A percentile compares a stretch with the other conserved stretches of the same genome.
Conservation (phyloP, 1,284 basidiomycete species). For the Sparassis latifolia region DNA sequence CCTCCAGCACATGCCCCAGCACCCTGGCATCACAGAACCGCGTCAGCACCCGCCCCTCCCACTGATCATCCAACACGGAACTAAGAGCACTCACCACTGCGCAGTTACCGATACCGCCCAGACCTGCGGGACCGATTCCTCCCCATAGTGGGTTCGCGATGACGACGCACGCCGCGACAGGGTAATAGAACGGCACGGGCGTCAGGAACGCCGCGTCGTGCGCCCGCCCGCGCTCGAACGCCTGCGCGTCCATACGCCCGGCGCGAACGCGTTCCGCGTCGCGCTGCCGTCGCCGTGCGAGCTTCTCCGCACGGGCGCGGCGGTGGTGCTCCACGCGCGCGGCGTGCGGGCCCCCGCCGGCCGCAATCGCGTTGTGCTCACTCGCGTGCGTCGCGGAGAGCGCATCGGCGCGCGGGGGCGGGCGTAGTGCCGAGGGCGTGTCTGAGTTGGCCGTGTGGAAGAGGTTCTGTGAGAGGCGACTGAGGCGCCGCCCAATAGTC, state of each 20-base stretch:
- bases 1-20: neutral
- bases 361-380: conserved; percentile 23
- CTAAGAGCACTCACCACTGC: conserved; percentile 3
- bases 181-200: conserved; percentile 18
- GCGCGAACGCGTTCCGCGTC: conserved; percentile 13
- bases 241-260: conserved; percentile 13
- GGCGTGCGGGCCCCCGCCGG: conserved; percentile 1
- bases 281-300: conserved; percentile 15
- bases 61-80: neutral
- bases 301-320: conserved; percentile 11
- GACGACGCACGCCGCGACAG: conserved; percentile 9
- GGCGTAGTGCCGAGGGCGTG: conserved; percentile 13
- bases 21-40: neutral
- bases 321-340: conserved; percentile 6
- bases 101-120: neutral
- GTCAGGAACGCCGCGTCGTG: conserved; percentile 19
- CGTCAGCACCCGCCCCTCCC: neutral
- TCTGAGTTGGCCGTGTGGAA: neutral
- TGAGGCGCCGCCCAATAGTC: conserved; percentile 9
- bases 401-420: conserved; percentile 25
- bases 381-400: conserved; percentile 34
- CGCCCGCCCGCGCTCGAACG: conserved; percentile 9
- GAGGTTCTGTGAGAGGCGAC: conserved; percentile 1
- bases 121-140: too few relatives aligned
- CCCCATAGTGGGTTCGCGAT: neutral